A percentile compares a stretch with the other conserved stretches of the same genome.
These are phyloP conservation scores for Theileria annulata DNA, from an alignment of 169 alveolate genomes.

Conservation along the genomic window DNA sequence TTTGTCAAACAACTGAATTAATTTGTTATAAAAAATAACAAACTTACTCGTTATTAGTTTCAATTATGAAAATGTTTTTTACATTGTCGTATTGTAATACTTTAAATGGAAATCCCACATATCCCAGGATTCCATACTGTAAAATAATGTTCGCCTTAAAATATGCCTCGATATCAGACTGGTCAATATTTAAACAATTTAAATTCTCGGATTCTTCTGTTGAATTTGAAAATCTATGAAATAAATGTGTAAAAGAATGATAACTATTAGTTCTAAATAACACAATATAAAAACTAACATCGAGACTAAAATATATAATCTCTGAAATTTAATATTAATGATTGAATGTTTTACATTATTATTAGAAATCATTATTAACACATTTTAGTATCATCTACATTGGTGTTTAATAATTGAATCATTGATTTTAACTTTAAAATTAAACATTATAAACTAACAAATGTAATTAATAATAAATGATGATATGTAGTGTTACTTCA, in stretches of 20 bases:
- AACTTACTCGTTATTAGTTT: slow-evolving; percentile 9
- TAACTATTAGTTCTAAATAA: neutral
- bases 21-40: neutral
- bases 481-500: too few relatives aligned
- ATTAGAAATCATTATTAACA: neutral
- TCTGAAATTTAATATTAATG: neutral
- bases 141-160: slow-evolving; percentile 28
- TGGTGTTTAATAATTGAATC: too few relatives aligned
- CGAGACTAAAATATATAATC: slow-evolving; percentile 8
- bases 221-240: neutral
- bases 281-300: neutral
- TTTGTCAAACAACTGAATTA: slow-evolving; percentile 25
- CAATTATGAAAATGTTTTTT: slow-evolving; percentile 6
- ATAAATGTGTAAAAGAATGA: neutral
- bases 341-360: neutral
- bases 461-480: too few relatives aligned
- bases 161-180: slow-evolving; percentile 15
- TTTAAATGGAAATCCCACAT: slow-evolving; percentile 35
- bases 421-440: too few relatives aligned
- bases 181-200: neutral
- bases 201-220: neutral
- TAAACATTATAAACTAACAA: too few relatives aligned
- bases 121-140: slow-evolving; percentile 49
- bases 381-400: too few relatives aligned
- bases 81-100: neutral